These are phyloP conservation scores for Eutrema japonicum DNA, from an alignment of 345 rosid genomes.

Conservation along the genomic window DNA sequence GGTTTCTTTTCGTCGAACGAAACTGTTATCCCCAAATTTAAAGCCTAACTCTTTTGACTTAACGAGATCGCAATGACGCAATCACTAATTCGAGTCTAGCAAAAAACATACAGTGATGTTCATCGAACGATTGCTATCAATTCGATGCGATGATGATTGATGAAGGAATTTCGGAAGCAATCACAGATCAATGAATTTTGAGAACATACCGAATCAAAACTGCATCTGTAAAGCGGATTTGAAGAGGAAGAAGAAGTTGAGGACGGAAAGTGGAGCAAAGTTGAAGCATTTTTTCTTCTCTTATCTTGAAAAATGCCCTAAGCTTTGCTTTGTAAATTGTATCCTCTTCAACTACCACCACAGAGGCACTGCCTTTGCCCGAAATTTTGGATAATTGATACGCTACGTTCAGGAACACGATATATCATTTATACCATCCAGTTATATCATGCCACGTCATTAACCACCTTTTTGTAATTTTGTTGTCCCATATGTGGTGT, in stretches of 20 bases:
- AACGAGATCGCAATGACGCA: too few species aligned
- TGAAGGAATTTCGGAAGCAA: too few species aligned
- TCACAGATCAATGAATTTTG: neutral
- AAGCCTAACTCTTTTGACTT: too few species aligned
- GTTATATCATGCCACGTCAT: neutral
- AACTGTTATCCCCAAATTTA: too few species aligned
- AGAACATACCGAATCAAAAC: constrained; percentile 29
- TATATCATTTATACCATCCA: neutral
- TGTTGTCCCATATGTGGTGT: too few species aligned
- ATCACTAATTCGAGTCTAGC: neutral
- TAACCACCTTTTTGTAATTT: too few species aligned
- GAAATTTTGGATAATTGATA: neutral
- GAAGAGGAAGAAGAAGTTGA: constrained; percentile 37
- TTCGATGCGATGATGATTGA: too few species aligned
- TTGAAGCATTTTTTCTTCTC: constrained; percentile 43
- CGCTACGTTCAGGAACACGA: neutral
- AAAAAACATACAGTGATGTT: too few species aligned
- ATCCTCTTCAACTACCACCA: constrained; percentile 13
- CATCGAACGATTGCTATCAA: too few species aligned
- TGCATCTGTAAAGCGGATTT: constrained; percentile 22
- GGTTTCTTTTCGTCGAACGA: neutral
- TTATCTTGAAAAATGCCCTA: constrained; percentile 41
- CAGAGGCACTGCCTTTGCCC: neutral
- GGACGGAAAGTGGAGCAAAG: constrained; percentile 47
- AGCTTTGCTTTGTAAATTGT: neutral